Conservation (phyloP, 352 stramenopile species). For the Plasmopara viticola region DNA sequence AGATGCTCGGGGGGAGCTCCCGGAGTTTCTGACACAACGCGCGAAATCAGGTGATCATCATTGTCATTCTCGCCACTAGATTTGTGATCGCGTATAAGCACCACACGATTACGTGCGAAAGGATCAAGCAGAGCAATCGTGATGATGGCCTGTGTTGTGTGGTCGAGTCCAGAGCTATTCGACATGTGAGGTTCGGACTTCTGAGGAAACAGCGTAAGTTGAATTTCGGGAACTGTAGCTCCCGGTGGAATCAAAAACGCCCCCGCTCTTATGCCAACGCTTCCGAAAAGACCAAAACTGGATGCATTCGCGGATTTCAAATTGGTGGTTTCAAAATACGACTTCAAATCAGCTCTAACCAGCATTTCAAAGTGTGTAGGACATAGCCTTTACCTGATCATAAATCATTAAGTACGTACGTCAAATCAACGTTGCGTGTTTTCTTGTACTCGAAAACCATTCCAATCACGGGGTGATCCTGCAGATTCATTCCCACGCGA, state of each 20-base stretch:
- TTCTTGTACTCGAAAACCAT: slow-evolving; percentile 53
- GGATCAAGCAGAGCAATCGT: slow-evolving; percentile 77
- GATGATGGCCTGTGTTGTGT: slow-evolving; percentile 56
- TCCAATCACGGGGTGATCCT: slow-evolving; percentile 82
- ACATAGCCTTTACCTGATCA: background rate
- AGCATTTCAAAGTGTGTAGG: slow-evolving; percentile 1
- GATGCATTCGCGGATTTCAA: slow-evolving; percentile 21
- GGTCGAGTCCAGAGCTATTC: slow-evolving; percentile 37
- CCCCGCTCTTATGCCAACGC: slow-evolving; percentile 60
- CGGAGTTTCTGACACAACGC: slow-evolving; percentile 44
- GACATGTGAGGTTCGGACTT: slow-evolving; percentile 74
- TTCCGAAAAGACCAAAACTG: slow-evolving; percentile 53
- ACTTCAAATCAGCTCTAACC: slow-evolving; percentile 33
- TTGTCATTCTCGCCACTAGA: slow-evolving; percentile 29
- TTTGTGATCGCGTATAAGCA: slow-evolving; percentile 32
- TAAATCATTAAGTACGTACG: slow-evolving; percentile 22
- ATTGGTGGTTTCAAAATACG: slow-evolving; percentile 42
- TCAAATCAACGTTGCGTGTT: slow-evolving; percentile 31
- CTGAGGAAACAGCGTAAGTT: slow-evolving; percentile 85
- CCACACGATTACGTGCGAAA: slow-evolving; percentile 39
- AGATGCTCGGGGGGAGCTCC: slow-evolving; percentile 43
- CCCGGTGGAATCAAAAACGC: slow-evolving; percentile 72
- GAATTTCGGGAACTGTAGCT: slow-evolving; percentile 68
- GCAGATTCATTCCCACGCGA: slow-evolving; percentile 83
- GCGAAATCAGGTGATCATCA: slow-evolving; percentile 34